Evolutionary conservation across 371 early-diverging fungal genomes (phyloP), one percentile per base, ranked within the genome.

Genomic region (Nematocida sp.): DNA sequence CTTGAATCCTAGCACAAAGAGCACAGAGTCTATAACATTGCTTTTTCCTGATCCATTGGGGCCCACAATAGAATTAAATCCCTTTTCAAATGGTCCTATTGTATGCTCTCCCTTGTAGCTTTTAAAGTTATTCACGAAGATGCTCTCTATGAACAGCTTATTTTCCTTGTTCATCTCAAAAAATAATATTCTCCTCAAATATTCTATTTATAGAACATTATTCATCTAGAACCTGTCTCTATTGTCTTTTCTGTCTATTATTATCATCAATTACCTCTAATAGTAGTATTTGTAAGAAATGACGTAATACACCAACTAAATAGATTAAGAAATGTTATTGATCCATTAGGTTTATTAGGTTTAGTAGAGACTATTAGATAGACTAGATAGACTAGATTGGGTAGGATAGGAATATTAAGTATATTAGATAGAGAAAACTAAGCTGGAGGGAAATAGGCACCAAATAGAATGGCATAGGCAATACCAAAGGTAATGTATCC

Each of bases 21-120:
- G 84, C 37, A 99, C 85, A 0, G 93, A 87, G 83, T 99, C 99
- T 77, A 99, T 97, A 19, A 99, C 95, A 78, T 98, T 99, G 7
- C 94, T 93, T 58, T 94, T 99, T 35, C 98, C 99, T 19, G 91
- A 92, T n/a, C 99, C 99, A 77, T 97, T 98, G 2, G 95, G 95
- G 0, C 97, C 97, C 13, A 98, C 96, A 43, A 88, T 83, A 2
- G 86, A 82, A 3, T 91, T 89, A 51, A 82, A 78, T 21, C 40
- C 46, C 53, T 38, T 60, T 40, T 57, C 80, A 47, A 84, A 63
- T n/a, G 67, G 67, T 5, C 35, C 47, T 43, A 84, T 80, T 15
- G 40, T 35, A 43, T 84, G 83, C 29, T 15, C 31, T 27, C 83
- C 84, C 54, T 77, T 78, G 78, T 81, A 84, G 60, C 81, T 80